Base-by-base conservation (phyloP, 495 filamentous ascomycete species). In the Cetradonia linearis region DNA sequence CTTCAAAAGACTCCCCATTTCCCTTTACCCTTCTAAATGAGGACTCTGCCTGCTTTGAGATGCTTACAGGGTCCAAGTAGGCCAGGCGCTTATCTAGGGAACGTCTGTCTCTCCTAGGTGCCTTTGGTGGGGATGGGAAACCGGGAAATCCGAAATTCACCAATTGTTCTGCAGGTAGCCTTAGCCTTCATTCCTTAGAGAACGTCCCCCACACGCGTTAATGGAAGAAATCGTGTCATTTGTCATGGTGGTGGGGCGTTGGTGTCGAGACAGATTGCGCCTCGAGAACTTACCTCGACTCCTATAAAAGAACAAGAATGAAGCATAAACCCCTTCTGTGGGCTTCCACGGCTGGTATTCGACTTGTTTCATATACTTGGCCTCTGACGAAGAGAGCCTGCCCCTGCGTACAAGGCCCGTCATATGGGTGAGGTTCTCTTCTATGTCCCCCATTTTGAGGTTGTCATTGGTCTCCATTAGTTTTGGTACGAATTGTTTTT, bases 281-380 rank as follows among this genome's bases (percentile, higher is more conserved):
- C 0, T 11, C 20, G 2, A 42, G 13, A 13, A 28, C 34, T 30
- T 65, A 68, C 66, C 66, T 54, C 54, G 56, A 58, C 67, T 69
- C 57, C 67, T 49, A 30, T 69, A 69, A 44, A 69, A 69, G 57
- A 69, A 69, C 16, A 64, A 55, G 50, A 69, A 69, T 2, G 44
- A 66, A 25, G 67, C 67, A 46, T 49, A 68, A 34, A 56, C 25
- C 16, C 52, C 49, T 53, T 69, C 67, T 5, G 44, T 52, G 16
- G 31, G n/a, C 16, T 33, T 37, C 36, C 62, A 66, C n/a, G 59
- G 59, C 25, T 14, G 28, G 42, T 58, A 62, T 4, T 61, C 18
- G 0, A 67, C 50, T 3, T 61, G 37, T 40, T 52, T 38, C 14
- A 62, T 52, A 9, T 20, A 42, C 36, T 50, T 23, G 14, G 11